Conservation (phyloP, 1,139 yeast genomes). For the Suhomyces maxii region DNA sequence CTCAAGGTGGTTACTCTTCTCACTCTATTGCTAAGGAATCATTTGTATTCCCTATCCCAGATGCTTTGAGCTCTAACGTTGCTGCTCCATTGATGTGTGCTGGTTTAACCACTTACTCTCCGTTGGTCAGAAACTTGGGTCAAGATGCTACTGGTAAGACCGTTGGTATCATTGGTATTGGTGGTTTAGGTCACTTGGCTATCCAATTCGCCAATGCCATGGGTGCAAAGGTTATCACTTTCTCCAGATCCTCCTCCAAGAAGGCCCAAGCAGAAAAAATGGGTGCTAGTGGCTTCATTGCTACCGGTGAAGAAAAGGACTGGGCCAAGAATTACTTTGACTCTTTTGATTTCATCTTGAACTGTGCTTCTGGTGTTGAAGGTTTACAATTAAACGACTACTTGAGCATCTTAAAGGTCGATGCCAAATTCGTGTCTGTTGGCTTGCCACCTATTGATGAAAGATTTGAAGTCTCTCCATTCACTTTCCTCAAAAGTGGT, state of each 20-base stretch:
- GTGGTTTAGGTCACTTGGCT: slow-evolving; percentile 48
- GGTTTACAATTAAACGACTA: slow-evolving; percentile 22
- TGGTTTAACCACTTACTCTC: slow-evolving; percentile 63
- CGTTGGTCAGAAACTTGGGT: slow-evolving; percentile 42
- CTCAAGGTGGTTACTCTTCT: slow-evolving; percentile 65
- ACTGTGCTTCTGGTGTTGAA: slow-evolving; percentile 47
- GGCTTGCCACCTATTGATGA: slow-evolving; percentile 26
- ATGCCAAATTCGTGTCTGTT: slow-evolving; percentile 25
- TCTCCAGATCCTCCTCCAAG: slow-evolving; percentile 38
- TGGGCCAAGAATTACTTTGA: slow-evolving; percentile 34
- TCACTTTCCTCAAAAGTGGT: slow-evolving; percentile 46
- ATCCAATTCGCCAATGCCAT: slow-evolving; percentile 42
- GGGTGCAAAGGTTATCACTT: slow-evolving; percentile 43
- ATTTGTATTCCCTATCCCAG: slow-evolving; percentile 59
- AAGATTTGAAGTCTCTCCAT: slow-evolving; percentile 40
- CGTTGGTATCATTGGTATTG: slow-evolving; percentile 50
- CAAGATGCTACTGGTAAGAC: slow-evolving; percentile 34
- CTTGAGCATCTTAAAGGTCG: slow-evolving; percentile 23
- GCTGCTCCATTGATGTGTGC: slow-evolving; percentile 72
- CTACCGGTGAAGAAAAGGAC: slow-evolving; percentile 38
- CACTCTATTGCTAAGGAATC: slow-evolving; percentile 54
- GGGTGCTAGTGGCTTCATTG: slow-evolving; percentile 43
- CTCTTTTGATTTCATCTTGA: slow-evolving; percentile 47
- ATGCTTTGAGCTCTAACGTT: slow-evolving; percentile 40
- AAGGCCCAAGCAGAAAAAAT: slow-evolving; percentile 36